Evolutionary conservation across 2,329 filamentous ascomycete genomes (phyloP), one percentile per base, ranked within the genome.

Genomic region (Byssoonygena ceratinophila): DNA sequence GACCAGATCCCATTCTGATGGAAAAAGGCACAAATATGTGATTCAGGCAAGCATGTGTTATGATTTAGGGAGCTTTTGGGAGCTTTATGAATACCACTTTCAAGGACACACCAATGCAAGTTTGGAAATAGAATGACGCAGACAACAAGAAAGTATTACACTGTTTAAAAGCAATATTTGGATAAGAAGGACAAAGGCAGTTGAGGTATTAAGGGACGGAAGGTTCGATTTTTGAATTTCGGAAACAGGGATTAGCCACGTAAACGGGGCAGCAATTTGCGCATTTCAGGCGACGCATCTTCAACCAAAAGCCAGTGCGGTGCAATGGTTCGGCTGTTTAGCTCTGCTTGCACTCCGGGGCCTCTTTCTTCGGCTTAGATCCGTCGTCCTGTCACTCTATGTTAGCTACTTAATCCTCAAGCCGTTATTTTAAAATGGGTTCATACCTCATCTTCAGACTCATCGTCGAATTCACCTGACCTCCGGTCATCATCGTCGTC

Each of bases 311-410:
- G 45, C 5, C 14, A 48, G 8, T 12, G 12, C 8, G 34, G 44
- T 37, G n/a, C 23, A 1, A 4, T 29, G 32, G 29, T 34, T 34
- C 11, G 23, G 40, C 18, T 20, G 55, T 73, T 78, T 81, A 94
- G 75, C 87, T 94, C 75, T 94, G 88, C 79, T 95, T 95, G 82
- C 89, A 95, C 76, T 95, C 89, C 60, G 89, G 87, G 60, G 88
- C 83, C 74, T 94, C 88, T 74, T 92, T 88, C 78, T 94, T 94
- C 54, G 89, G 88, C 78, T 91, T 94, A 62, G 85, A 83, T 59
- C 81, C 82, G 67, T 90, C 87, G 66, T 94, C 87, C 87, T 94
- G 61, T n/a, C 43, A 55, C 25, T 8, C 46, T 64, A 56, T 67
- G 65, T 58, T 52, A 58, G 31, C 31, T 3, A 52, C 45, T 14